A percentile compares a stretch with the other conserved stretches of the same genome.
Conservation (phyloP, 306 rosid genomes). For the Prunus padus region DNA sequence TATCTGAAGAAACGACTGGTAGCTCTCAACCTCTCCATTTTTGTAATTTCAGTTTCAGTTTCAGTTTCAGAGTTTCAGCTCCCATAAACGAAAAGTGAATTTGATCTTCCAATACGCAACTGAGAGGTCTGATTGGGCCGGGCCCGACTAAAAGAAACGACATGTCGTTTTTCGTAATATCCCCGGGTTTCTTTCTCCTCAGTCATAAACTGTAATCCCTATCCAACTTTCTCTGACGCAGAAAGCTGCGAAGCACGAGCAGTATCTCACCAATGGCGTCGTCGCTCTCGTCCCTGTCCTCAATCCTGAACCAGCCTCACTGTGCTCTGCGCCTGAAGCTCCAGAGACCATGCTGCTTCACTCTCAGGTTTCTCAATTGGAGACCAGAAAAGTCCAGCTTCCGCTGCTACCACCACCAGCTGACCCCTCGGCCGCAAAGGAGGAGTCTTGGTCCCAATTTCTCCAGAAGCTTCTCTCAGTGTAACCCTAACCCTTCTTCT, state of each 20-base stretch:
- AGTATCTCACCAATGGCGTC: conserved; percentile 40
- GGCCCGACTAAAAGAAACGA: not conserved
- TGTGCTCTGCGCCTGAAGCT: conserved; percentile 45
- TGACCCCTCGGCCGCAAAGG: conserved; percentile 18
- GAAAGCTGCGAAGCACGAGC: conserved; percentile 1
- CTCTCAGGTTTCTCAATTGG: conserved; percentile 31
- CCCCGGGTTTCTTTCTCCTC: not conserved
- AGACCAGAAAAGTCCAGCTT: conserved; percentile 22
- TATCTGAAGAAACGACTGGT: conserved; percentile 35
- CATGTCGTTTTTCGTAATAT: not conserved
- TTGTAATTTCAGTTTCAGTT: not conserved
- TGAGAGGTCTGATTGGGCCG: not conserved
- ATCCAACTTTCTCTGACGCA: not conserved
- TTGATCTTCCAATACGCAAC: not conserved
- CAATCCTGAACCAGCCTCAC: conserved; percentile 55
- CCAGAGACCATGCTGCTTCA: conserved; percentile 39
- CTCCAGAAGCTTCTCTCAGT: conserved; percentile 44
- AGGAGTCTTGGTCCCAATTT: conserved; percentile 12
- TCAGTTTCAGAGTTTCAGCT: not conserved
- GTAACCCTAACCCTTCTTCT: conserved; percentile 7
- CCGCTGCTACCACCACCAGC: conserved; percentile 25
- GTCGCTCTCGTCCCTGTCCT: conserved; percentile 44
- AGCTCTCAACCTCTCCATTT: conserved; percentile 48
- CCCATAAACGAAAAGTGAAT: not conserved
- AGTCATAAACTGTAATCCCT: not conserved